Base-by-base conservation (phyloP, 2,329 filamentous ascomycete genomes). In the Aspergillus brasiliensis region DNA sequence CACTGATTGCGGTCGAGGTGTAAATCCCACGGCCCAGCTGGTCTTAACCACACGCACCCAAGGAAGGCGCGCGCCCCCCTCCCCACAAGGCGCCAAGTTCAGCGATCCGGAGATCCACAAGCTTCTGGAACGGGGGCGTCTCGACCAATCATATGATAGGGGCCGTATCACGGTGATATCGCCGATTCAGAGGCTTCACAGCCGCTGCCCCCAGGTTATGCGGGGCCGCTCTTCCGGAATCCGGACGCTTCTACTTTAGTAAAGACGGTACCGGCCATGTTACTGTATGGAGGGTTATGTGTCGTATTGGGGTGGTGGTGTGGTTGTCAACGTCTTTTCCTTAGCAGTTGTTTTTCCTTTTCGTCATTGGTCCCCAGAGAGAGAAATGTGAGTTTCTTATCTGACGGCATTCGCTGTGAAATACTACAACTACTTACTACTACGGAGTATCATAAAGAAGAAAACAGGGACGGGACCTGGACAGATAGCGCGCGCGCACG, bases 91-190 rank as follows among this genome's bases (percentile, higher is more conserved):
- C 58, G 60, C 64, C 62, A 63, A 65, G 62, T 52, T 63, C 47
- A 62, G 59, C 58, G 63, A 67, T 66, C 65, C 31, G 56, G 54
- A 51, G 63, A 62, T 62, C 65, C 65, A 65, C 63, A 67, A 65
- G 55, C 64, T 67, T 67, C 65, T 67, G 65, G 65, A 67, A 67
- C 61, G 56, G 57, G 48, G n/a, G 56, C 23, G 15, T 53, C 34
- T 58, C 21, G 25, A 4, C 65, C 65, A 67, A 65, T 67, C 17
- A 63, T 2, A 53, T 13, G 6, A 11, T 17, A 25, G 13, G 13
- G 25, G 40, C 51, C 17, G 48, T 62, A 57, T 58, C 65, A 63
- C 62, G 62, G 60, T 67, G 62, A 66, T 66, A 65, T 66, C 65
- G 65, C 57, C 49, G 57, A 59, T 58, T 57, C 59, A 56, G 56